Percentiles rank a stretch among this genome's conserved stretches.
These are phyloP conservation scores for Flaveria floridana DNA, from an alignment of 140 eudicot species.

Conservation along the genomic window DNA sequence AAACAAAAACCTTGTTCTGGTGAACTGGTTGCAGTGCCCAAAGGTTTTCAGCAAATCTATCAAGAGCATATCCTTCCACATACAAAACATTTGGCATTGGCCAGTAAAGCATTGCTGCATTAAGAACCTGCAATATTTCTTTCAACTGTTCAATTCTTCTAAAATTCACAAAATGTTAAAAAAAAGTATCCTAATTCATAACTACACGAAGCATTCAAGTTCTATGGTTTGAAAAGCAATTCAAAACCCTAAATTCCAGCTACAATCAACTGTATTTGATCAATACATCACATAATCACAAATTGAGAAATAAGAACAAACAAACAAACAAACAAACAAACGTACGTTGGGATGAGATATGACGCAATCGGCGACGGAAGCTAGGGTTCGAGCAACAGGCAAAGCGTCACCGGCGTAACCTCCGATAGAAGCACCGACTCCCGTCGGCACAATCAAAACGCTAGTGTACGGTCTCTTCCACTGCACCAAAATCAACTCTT, in stretches of 20 bases:
- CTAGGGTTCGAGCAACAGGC: slow-evolving; percentile 88
- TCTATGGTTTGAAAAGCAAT: slow-evolving; percentile 11
- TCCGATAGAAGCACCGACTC: slow-evolving; percentile 92
- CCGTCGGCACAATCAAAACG: slow-evolving; percentile 95
- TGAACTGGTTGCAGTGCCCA: slow-evolving; percentile 90
- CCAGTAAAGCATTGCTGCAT: slow-evolving; percentile 98
- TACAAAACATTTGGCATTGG: slow-evolving; percentile 80
- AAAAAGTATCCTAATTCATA: neutral
- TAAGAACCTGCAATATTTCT: slow-evolving; percentile 74
- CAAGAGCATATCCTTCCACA: slow-evolving; percentile 98
- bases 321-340: neutral
- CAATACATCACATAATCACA: too few species aligned
- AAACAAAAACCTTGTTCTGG: slow-evolving; percentile 68
- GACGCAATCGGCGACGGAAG: slow-evolving; percentile 91
- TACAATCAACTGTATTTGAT: neutral
- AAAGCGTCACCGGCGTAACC: slow-evolving; percentile 98
- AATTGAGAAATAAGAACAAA: neutral
- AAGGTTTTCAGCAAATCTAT: slow-evolving; percentile 83
- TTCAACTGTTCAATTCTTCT: neutral
- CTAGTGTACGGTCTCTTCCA: slow-evolving; percentile 73
- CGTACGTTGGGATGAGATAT: slow-evolving; percentile 83
- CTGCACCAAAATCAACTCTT: slow-evolving; percentile 34
- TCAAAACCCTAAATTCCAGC: neutral
- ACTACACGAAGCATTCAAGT: neutral
- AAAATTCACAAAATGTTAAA: neutral